phyloP scores from a whole-genome alignment of 2,329 filamentous ascomycete genomes.

The Ascochyta koolunga region DNA sequence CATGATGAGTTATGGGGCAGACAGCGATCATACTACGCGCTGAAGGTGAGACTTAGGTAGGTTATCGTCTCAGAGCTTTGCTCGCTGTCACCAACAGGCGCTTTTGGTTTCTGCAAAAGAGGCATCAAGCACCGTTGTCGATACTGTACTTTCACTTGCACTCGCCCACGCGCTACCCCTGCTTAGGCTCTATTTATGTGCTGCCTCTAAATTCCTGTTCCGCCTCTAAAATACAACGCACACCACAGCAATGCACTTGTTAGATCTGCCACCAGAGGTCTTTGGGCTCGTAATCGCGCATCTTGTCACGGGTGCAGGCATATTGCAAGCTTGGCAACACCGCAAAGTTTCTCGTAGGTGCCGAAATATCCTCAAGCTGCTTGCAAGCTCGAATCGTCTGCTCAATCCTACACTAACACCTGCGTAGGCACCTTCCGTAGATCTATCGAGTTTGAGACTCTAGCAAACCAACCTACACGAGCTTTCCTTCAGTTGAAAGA shows the following conservation, averaged over 20 bases:
- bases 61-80: too few species aligned
- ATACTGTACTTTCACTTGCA: too few species aligned
- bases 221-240: too few species aligned
- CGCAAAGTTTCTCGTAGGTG: conserved; percentile 1
- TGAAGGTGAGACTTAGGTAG: too few species aligned
- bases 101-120: too few species aligned
- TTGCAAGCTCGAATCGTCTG: background rate
- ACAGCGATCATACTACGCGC: too few species aligned
- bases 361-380: background rate
- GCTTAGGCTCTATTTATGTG: too few species aligned
- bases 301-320: background rate
- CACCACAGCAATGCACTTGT: background rate
- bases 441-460: background rate
- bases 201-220: too few species aligned
- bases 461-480: background rate
- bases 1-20: too few species aligned
- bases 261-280: background rate
- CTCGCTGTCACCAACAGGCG: too few species aligned
- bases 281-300: background rate
- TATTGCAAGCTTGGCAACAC: background rate
- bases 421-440: background rate
- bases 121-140: too few species aligned
- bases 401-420: background rate
- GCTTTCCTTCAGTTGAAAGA: background rate
- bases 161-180: too few species aligned